These are phyloP conservation scores for Plasmodiophora brassicae DNA, from an alignment of 208 protist genomes.

Conservation along the genomic window DNA sequence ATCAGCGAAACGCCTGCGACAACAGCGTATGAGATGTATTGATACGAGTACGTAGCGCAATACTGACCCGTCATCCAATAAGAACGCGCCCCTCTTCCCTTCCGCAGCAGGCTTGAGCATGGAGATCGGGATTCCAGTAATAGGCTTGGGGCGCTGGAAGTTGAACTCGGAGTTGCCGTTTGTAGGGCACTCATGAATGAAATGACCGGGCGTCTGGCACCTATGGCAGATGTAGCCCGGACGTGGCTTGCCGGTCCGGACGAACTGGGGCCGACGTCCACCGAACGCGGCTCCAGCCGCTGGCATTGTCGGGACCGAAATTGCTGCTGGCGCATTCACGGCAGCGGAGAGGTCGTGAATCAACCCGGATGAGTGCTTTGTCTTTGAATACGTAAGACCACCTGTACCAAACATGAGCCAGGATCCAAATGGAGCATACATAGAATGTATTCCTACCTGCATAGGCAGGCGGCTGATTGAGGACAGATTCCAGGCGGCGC, in stretches of 20 bases:
- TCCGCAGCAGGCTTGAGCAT: neutral
- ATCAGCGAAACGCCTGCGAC: neutral
- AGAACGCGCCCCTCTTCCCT: neutral
- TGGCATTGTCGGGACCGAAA: neutral
- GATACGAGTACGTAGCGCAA: neutral
- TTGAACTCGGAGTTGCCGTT: conserved; percentile 18
- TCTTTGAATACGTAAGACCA: no score
- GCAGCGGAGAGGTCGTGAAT: neutral
- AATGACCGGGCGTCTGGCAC: conserved; percentile 14
- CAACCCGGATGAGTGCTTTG: no score
- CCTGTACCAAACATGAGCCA: no score
- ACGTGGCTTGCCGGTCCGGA: neutral
- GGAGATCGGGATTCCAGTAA: conserved; percentile 5
- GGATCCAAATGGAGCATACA: no score
- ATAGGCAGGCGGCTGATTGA: neutral
- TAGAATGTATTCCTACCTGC: no score
- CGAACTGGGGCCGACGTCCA: neutral
- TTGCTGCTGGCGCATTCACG: neutral
- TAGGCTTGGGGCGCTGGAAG: conserved; percentile 26
- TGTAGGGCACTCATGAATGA: conserved; percentile 19
- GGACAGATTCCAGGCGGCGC: neutral
- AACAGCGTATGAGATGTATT: neutral
- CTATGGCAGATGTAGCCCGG: conserved; percentile 20
- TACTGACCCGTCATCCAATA: neutral
- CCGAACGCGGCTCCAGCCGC: neutral